Conservation (phyloP, 768 basidiomycete species). For the Fibroporia radiculosa region DNA sequence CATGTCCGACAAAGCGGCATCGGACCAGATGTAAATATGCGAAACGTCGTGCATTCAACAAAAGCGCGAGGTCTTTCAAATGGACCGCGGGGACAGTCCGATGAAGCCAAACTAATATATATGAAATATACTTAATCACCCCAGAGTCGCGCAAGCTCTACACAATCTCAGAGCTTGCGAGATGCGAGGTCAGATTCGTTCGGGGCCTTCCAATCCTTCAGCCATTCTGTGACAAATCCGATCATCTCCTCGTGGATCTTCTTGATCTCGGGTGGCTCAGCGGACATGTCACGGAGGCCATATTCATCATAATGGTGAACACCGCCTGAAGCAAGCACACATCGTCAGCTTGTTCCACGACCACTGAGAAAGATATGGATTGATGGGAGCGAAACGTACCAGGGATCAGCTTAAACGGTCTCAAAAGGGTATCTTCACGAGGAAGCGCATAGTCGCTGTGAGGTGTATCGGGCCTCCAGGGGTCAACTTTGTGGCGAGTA, state of each 20-base stretch:
- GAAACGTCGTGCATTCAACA: no score
- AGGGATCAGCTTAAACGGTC: slow-evolving; percentile 84
- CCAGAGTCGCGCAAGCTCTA: no score
- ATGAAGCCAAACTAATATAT: no score
- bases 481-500: slow-evolving; percentile 50
- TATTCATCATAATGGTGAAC: slow-evolving; percentile 78
- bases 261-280: slow-evolving; percentile 73
- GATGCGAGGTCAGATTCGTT: no score
- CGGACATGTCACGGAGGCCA: slow-evolving; percentile 48
- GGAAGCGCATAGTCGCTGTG: slow-evolving; percentile 67
- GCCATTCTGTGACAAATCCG: slow-evolving; percentile 72
- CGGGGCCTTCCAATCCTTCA: slow-evolving; percentile 32
- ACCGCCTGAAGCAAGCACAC: slow-evolving; percentile 35
- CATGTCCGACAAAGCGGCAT: no score
- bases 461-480: slow-evolving; percentile 84
- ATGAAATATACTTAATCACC: no score
- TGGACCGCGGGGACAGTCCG: no score
- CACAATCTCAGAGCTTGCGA: no score
- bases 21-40: no score
- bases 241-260: slow-evolving; percentile 79
- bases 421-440: slow-evolving; percentile 60
- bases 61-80: no score
- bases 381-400: slow-evolving; percentile 36
- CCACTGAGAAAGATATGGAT: neutral
- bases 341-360: neutral